Base-by-base conservation (phyloP, 2,329 filamentous ascomycete species). In the Ophiostoma angusticollis region DNA sequence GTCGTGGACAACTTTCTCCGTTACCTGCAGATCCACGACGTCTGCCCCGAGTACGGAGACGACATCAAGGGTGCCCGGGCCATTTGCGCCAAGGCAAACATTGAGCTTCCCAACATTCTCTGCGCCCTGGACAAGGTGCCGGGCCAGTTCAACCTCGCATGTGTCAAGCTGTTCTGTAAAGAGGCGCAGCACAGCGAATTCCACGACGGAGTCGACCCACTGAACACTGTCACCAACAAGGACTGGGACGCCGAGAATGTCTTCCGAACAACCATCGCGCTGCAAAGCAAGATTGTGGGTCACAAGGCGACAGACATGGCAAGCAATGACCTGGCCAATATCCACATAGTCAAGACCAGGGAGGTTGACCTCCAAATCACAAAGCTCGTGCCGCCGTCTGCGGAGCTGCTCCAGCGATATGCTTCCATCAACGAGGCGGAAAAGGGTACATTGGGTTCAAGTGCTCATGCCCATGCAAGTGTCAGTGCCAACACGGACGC, bases 1-100 rank as follows among this genome's bases (percentile, higher is more conserved):
- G 73, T 93, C 1, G 67, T 95, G 29, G 73, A 75, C 43, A 93
- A 91, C 53, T 96, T 96, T 54, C 73, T 94, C 46, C 83, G 84
- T 47, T 98, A 95, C 49, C 65, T 96, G 1, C 65, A 87, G 9
- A 73, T 81, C 44, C 87, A 96, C 52, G 72, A 82, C 27, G 89
- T 93, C 13, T 94, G 86, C 51, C 80, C 82, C 0, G 91, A 96
- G 55, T 82, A 87, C 53, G 64, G 59, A 0, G 62, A 68, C 1
- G 72, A 89, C 46, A 66, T 96, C 42, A 59, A 72, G 13, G 62
- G 67, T 0, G 85, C 87, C 0, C 64, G 80, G 7, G 55, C 56
- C 1, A 55, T 89, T 21, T 93, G 85, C 50, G 68, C 76, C 16
- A 53, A 65, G 12, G 84, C 83, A 1, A 67, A 74, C 3, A 52